A percentile compares a stretch with the other conserved stretches of the same genome.
These are phyloP conservation scores for Penicillium herquei DNA, from an alignment of 495 filamentous ascomycete species.

Conservation along the genomic window DNA sequence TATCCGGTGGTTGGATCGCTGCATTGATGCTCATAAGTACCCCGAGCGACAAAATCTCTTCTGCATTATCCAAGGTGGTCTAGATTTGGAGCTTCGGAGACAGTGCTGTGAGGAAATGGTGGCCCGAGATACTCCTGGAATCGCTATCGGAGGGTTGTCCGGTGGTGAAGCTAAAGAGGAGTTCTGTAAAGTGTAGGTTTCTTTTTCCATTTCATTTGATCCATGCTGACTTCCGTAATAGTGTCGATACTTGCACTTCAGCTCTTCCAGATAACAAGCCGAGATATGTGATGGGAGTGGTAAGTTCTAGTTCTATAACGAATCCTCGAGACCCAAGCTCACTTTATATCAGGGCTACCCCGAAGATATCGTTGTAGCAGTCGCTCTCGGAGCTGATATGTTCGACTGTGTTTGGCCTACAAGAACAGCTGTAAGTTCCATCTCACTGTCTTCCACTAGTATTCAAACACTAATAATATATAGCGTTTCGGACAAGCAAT, in stretches of 20 bases:
- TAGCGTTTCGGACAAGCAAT: constrained; percentile 88
- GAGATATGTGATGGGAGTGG: constrained; percentile 97
- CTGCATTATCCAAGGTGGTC: constrained; percentile 95
- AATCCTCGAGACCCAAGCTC: background rate
- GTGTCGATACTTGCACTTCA: constrained; percentile 81
- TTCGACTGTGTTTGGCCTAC: constrained; percentile 99
- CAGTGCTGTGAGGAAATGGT: constrained; percentile 91
- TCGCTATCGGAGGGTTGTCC: constrained; percentile 92
- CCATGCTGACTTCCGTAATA: constrained; percentile 12
- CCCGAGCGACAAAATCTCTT: constrained; percentile 90
- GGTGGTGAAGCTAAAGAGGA: constrained; percentile 75
- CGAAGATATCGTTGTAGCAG: constrained; percentile 87
- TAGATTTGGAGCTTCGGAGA: constrained; percentile 84
- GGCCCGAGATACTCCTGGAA: constrained; percentile 84
- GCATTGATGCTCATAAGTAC: constrained; percentile 86
- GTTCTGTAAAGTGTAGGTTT: constrained; percentile 57
- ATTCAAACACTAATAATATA: background rate
- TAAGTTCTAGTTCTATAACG: constrained; percentile 27
- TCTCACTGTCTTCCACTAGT: background rate
- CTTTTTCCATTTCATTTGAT: background rate
- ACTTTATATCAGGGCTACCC: constrained; percentile 66
- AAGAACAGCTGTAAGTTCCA: constrained; percentile 66
- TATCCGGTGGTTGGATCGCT: constrained; percentile 97
- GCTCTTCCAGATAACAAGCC: constrained; percentile 87
- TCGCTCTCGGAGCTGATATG: constrained; percentile 96